Conservation (phyloP, 2,329 filamentous ascomycete species). For the Pyrenochaeta sp. region DNA sequence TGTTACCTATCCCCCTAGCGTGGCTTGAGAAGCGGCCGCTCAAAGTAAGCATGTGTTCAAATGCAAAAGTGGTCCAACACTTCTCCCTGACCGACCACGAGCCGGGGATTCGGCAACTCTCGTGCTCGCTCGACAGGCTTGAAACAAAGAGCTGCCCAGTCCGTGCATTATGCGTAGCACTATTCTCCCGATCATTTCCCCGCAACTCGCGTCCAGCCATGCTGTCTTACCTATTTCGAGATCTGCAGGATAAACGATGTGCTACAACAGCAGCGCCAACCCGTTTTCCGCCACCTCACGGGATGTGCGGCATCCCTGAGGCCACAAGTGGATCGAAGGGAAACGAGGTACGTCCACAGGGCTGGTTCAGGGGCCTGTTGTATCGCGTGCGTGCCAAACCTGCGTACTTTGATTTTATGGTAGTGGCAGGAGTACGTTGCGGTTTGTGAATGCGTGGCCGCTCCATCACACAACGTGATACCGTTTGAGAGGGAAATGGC, state of each 20-base stretch:
- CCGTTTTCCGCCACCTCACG: constrained; percentile 1
- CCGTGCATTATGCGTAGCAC: constrained; percentile 9
- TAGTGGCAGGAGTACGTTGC: constrained; percentile 3
- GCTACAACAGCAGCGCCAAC: constrained; percentile 21
- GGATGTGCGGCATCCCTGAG: neutral
- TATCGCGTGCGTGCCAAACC: constrained; percentile 10
- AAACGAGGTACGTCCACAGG: constrained; percentile 9
- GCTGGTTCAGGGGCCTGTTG: constrained; percentile 12
- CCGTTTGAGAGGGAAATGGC: constrained; percentile 3
- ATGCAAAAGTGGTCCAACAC: neutral
- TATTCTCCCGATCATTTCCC: constrained; percentile 29
- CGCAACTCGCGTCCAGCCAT: constrained; percentile 27
- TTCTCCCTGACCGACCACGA: constrained; percentile 6
- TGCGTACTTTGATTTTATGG: constrained; percentile 3
- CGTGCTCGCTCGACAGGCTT: constrained; percentile 10
- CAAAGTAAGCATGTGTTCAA: neutral
- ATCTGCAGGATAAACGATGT: constrained; percentile 39
- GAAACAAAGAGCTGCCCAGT: constrained; percentile 16
- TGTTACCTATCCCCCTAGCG: neutral
- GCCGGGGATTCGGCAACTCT: constrained; percentile 26
- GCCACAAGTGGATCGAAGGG: neutral
- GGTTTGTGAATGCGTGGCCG: constrained; percentile 23
- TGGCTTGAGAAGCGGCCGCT: neutral
- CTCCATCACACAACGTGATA: constrained; percentile 26
- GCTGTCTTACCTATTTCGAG: constrained; percentile 41